These are phyloP conservation scores for Wickerhamomyces queroliae DNA, from an alignment of 805 yeast species.

Conservation along the genomic window DNA sequence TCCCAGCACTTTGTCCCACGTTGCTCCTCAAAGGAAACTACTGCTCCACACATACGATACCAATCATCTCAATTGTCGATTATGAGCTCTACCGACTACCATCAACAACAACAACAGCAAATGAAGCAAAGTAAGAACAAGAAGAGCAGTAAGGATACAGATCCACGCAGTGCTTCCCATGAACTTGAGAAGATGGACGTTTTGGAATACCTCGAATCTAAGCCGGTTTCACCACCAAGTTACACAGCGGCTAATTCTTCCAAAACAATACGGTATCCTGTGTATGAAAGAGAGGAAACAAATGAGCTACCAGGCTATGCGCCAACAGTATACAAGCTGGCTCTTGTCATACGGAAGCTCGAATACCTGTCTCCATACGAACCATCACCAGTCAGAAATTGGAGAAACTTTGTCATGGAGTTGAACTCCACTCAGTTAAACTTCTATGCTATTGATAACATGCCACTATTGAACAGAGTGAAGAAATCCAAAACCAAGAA, in stretches of 20 bases:
- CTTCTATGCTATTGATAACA: conserved; percentile 43
- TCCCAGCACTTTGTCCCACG: too few relatives aligned
- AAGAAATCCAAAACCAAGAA: conserved; percentile 23
- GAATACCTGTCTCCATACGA: conserved; percentile 82
- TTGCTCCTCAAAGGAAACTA: neutral
- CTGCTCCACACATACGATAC: conserved; percentile 1
- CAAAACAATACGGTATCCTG: conserved; percentile 25
- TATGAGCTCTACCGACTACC: neutral
- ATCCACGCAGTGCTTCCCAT: neutral
- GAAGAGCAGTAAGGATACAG: neutral
- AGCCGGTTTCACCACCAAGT: conserved; percentile 29
- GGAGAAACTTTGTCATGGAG: conserved; percentile 68
- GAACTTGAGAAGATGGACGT: conserved; percentile 11
- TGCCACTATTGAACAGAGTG: conserved; percentile 23
- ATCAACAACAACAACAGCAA: neutral
- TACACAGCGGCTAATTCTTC: conserved; percentile 22
- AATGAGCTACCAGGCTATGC: conserved; percentile 51
- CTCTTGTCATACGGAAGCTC: conserved; percentile 53
- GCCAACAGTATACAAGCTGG: conserved; percentile 59
- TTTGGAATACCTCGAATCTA: conserved; percentile 29
- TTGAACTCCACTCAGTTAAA: conserved; percentile 84
- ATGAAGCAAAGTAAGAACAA: neutral
- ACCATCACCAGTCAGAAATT: conserved; percentile 55
- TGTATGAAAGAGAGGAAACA: conserved; percentile 25
- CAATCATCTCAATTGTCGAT: neutral